Base-by-base conservation (phyloP, 2,329 filamentous ascomycete species). In the Cordyceps tenuipes region DNA sequence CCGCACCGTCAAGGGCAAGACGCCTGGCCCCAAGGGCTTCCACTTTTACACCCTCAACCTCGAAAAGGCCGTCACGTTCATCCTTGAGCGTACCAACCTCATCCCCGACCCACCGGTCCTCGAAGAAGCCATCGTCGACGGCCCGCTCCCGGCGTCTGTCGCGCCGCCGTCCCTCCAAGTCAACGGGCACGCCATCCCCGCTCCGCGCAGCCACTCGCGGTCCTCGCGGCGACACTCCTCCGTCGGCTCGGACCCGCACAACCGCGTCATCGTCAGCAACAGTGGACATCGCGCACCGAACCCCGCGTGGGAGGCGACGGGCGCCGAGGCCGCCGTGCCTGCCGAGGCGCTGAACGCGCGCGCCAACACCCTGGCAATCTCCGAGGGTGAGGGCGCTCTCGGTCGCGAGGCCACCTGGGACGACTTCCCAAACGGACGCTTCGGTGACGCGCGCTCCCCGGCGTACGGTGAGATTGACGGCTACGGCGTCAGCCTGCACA, bases 351-450 rank as follows among this genome's bases (percentile, higher is more conserved):
- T 93, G 68, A 92, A 93, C 70, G 86, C 84, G 21, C 84, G 92
- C 57, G 87, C 88, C 60, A 93, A 92, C 71, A 94, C 91, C 0
- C 82, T 97, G 10, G 91, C 92, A 31, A 97, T 97, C 61, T 96
- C 92, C 0, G 93, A 97, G 75, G 93, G 94, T 6, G 89, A 96
- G 68, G 94, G 93, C 26, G 82, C 89, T 3, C 79, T 97, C 7
- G 94, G 93, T 12, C 83, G 94, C 54, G 93, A 97, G 78, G 94
- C 94, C 39, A 99, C 94, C 0, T 99, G 94, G 94, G 94, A 99
- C 68, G 94, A 99, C 70, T 99, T 91, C 73, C 93, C 93, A 64
- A 97, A 97, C 77, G 94, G 93, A 31, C 85, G 93, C 59, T 97
- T 93, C 86, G 93, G 93, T 70, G 93, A 97, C 68, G 90, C 92